phyloP scores from a whole-genome alignment of 1,284 basidiomycete genomes.

The Boletus sp. region DNA sequence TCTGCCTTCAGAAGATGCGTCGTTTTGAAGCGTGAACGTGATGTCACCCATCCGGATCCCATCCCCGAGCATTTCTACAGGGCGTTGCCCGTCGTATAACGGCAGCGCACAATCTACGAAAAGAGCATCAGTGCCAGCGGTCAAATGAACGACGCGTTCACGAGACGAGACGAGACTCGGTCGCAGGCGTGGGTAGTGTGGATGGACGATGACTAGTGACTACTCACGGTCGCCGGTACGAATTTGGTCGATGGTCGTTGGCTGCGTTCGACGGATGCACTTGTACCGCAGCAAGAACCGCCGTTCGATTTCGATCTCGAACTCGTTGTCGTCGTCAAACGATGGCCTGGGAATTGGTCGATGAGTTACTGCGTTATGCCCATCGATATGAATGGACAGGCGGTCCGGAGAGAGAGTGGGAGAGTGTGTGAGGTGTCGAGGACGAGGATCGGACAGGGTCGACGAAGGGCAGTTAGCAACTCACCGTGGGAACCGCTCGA shows the following conservation, averaged over 20 bases:
- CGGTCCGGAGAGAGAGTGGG: too few species aligned
- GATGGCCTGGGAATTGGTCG: constrained; percentile 8
- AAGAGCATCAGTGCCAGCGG: too few species aligned
- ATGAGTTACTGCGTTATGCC: constrained; percentile 1
- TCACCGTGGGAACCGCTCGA: constrained; percentile 15
- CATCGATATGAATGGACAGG: too few species aligned
- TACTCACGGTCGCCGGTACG: constrained; percentile 20
- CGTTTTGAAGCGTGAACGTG: constrained; percentile 15
- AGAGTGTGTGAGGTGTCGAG: too few species aligned
- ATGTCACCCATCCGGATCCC: constrained; percentile 22
- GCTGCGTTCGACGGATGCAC: constrained; percentile 26
- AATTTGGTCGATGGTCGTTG: constrained; percentile 17
- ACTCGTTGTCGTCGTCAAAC: constrained; percentile 13
- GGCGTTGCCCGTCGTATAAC: constrained; percentile 18
- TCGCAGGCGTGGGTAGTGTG: neutral
- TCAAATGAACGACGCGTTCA: too few species aligned
- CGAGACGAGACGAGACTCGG: neutral
- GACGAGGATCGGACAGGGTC: too few species aligned
- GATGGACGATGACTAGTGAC: neutral
- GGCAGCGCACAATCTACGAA: constrained; percentile 21
- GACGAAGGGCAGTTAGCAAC: too few species aligned
- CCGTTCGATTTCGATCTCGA: constrained; percentile 22
- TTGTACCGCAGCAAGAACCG: constrained; percentile 22
- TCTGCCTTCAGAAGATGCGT: neutral
- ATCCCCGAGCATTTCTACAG: constrained; percentile 12